Evolutionary conservation across 2,329 filamentous ascomycete species (phyloP), one percentile per base, ranked within the genome.

Genomic region (Aspergillus aculeatinus): DNA sequence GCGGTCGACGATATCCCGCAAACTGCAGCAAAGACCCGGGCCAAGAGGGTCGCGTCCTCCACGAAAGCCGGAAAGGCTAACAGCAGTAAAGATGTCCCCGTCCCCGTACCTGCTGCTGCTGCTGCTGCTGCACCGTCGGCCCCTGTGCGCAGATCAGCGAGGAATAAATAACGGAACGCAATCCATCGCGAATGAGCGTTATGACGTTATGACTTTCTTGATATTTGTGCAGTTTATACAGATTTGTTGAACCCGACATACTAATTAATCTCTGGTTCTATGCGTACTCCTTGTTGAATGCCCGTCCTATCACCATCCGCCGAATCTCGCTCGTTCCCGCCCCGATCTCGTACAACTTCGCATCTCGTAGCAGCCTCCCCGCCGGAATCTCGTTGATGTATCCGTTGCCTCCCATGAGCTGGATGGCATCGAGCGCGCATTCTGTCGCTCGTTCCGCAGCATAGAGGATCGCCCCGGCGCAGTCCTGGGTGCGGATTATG

Each of bases 371-470:
- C 66, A 98, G 83, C 65, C 94, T 83, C 23, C 93, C 96, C 0
- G 92, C 93, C 0, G 92, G 89, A 80, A 98, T 92, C 79, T 99
- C 95, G 76, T 97, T 96, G 67, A 96, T 87, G 72, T 98, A 98
- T 3, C 94, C 94, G 86, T 94, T 98, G 0, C 94, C 95, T 19
- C 95, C 95, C 71, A 99, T 85, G 61, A 96, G 83, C 77, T 99
- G 95, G 60, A 98, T 91, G 50, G 90, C 91, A 77, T 97, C 93
- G 31, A 96, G 83, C 0, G 91, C 85, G 61, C 88, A 91, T 78
- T 97, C 92, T 0, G 91, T 75, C 11, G 93, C 94, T 35, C 92
- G 80, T 80, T 98, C 94, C 0, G 92, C 93, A 1, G 94, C 92
- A 76, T 96, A 97, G 65, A 98, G 79, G 64, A 98, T 98, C 2